These are phyloP conservation scores for Trichoderma sp. DNA, from an alignment of 2,329 filamentous ascomycete species.

Conservation along the genomic window DNA sequence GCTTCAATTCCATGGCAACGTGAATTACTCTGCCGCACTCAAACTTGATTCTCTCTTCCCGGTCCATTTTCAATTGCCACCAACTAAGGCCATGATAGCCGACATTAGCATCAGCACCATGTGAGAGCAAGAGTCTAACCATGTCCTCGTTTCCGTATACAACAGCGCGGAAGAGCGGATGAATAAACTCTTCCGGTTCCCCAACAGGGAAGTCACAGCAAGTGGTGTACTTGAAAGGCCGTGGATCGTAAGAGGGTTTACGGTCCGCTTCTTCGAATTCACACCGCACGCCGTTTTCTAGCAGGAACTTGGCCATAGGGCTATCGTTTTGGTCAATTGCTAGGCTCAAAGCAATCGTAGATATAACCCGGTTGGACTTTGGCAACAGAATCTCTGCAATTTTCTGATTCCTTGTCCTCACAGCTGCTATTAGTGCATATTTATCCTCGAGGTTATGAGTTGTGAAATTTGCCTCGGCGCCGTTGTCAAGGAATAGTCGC, in stretches of 20 bases:
- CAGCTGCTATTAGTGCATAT: not conserved
- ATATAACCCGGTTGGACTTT: not conserved
- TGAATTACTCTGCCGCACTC: not conserved
- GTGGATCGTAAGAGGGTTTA: no score
- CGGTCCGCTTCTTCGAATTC: not conserved
- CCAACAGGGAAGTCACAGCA: not conserved
- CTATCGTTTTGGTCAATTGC: not conserved
- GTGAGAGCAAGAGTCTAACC: not conserved
- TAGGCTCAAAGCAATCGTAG: not conserved
- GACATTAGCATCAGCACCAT: not conserved
- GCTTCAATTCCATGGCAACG: not conserved
- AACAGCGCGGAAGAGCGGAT: not conserved
- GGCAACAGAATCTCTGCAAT: not conserved
- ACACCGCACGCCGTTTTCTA: not conserved
- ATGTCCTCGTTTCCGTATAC: not conserved
- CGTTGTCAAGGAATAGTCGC: not conserved
- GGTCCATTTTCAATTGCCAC: not conserved
- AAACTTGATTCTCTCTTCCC: not conserved
- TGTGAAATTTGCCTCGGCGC: not conserved
- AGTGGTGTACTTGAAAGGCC: rapidly evolving
- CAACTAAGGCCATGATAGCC: not conserved
- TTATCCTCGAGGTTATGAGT: not conserved
- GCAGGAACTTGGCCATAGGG: not conserved
- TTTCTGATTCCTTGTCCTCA: not conserved
- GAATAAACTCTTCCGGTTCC: not conserved